Percentiles rank a stretch among this genome's conserved stretches.
phyloP scores from a whole-genome alignment of 2,329 filamentous ascomycete genomes.

The Claviceps digitariae region DNA sequence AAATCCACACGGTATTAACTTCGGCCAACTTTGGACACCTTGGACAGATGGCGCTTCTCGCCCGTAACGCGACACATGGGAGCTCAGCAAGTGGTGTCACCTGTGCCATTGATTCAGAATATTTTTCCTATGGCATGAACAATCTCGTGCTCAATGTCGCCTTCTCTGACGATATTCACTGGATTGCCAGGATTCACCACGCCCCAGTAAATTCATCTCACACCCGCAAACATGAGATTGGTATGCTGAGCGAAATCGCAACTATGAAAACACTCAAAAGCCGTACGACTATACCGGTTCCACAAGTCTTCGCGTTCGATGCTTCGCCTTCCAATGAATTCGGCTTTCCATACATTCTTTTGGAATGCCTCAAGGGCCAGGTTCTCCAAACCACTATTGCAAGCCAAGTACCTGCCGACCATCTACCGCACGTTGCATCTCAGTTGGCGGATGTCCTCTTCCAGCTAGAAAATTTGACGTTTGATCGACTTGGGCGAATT shows the following conservation, averaged over 20 bases:
- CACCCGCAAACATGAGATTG: conserved; percentile 1
- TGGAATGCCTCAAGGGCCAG: conserved; percentile 4
- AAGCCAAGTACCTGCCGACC: neutral
- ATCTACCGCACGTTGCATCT: neutral
- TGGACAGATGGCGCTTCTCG: conserved; percentile 1
- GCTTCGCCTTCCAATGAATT: conserved; percentile 3
- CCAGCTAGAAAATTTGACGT: conserved; percentile 5
- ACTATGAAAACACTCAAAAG: conserved; percentile 3
- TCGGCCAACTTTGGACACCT: conserved; percentile 4
- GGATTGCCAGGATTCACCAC: conserved; percentile 6
- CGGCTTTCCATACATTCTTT: conserved; percentile 6
- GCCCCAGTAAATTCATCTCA: conserved; percentile 1
- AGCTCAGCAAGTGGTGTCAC: neutral
- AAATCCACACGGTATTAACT: conserved; percentile 1
- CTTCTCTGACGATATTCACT: conserved; percentile 3
- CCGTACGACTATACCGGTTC: conserved; percentile 5
- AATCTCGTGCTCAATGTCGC: conserved; percentile 5
- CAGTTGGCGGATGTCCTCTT: conserved; percentile 4
- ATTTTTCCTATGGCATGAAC: conserved; percentile 9
- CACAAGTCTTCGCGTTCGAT: conserved; percentile 1
- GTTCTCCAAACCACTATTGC: conserved; percentile 3
- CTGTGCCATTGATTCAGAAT: neutral
- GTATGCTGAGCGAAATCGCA: conserved; percentile 7
- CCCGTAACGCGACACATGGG: conserved; percentile 2
- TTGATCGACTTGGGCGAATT: conserved; percentile 4